Conservation (phyloP, 257 asterid genomes). For the Capsicum chinense region DNA sequence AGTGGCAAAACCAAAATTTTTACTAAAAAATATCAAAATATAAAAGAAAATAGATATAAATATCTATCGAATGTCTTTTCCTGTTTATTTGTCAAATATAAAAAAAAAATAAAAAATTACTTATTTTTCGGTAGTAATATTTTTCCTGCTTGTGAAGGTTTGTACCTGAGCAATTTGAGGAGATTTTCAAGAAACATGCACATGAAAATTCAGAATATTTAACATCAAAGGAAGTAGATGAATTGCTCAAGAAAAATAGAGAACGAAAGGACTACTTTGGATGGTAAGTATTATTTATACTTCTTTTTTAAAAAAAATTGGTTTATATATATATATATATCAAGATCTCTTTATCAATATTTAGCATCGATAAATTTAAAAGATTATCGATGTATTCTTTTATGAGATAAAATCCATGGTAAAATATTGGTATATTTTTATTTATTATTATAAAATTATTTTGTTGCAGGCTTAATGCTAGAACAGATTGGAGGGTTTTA, state of each 20-base stretch:
- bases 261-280: slow-evolving; percentile 30
- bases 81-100: no score
- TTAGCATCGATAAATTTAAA: not conserved
- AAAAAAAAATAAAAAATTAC: no score
- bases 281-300: not conserved
- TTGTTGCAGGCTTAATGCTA: slow-evolving; percentile 62
- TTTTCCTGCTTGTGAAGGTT: slow-evolving; percentile 20
- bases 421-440: not conserved
- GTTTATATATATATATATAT: not conserved
- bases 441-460: no score
- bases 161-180: slow-evolving; percentile 29
- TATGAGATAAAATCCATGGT: not conserved
- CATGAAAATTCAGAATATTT: not conserved
- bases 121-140: no score
- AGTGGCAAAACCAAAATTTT: no score
- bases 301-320: not conserved
- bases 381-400: not conserved
- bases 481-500: slow-evolving; percentile 72
- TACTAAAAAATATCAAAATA: no score
- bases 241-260: slow-evolving; percentile 27
- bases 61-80: no score
- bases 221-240: slow-evolving; percentile 18
- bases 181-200: slow-evolving; percentile 29
- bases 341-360: no score
- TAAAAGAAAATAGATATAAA: no score